These are phyloP conservation scores for Iodosphaeria phyllophila DNA, from an alignment of 2,329 filamentous ascomycete species.

Conservation along the genomic window DNA sequence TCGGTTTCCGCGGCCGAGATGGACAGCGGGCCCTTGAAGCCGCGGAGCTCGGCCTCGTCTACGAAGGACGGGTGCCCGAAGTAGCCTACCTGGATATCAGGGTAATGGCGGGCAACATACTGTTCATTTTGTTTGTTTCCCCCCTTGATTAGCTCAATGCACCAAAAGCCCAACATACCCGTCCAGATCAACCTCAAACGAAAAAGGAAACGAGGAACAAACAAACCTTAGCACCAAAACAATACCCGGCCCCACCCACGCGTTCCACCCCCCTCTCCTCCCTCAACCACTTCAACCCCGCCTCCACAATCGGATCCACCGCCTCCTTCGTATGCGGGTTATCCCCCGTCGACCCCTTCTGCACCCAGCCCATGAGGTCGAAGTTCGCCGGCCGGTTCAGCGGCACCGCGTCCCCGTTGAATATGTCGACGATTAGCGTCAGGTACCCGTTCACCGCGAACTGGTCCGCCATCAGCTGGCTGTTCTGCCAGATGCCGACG, in stretches of 20 bases:
- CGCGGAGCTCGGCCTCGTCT: constrained; percentile 42
- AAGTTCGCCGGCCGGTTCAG: constrained; percentile 27
- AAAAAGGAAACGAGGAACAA: neutral
- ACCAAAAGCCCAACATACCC: neutral
- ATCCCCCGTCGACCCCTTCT: constrained; percentile 24
- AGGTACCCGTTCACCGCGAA: constrained; percentile 57
- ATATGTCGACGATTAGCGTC: constrained; percentile 49
- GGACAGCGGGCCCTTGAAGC: constrained; percentile 47
- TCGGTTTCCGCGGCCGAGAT: constrained; percentile 49
- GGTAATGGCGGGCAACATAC: constrained; percentile 52
- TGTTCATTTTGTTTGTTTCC: constrained; percentile 9
- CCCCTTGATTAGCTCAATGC: neutral
- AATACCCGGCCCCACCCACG: constrained; percentile 52
- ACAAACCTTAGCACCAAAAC: constrained; percentile 52
- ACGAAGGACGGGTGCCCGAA: constrained; percentile 65
- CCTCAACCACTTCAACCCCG: constrained; percentile 37
- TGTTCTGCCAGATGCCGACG: constrained; percentile 36
- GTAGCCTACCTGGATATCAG: constrained; percentile 51
- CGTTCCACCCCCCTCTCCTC: constrained; percentile 34
- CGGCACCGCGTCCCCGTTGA: constrained; percentile 43
- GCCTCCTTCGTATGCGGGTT: constrained; percentile 26
- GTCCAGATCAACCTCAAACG: neutral
- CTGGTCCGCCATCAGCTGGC: constrained; percentile 52
- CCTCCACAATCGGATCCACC: constrained; percentile 28
- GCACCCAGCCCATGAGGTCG: constrained; percentile 23